These are phyloP conservation scores for Pyrenopolyporus hunteri DNA, from an alignment of 495 filamentous ascomycete species.

Conservation along the genomic window DNA sequence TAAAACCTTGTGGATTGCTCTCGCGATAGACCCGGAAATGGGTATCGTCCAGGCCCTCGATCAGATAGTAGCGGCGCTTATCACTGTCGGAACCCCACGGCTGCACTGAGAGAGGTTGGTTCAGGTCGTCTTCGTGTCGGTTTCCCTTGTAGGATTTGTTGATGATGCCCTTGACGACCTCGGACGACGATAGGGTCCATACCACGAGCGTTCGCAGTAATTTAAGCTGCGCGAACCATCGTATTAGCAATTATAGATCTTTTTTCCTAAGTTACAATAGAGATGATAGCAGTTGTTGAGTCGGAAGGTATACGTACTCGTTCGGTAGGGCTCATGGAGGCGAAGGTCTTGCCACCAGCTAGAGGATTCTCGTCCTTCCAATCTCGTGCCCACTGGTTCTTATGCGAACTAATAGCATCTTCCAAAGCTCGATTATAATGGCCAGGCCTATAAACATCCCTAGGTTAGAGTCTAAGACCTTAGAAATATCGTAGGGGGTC, in stretches of 20 bases:
- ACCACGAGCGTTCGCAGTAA: constrained; percentile 81
- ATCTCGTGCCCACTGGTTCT: constrained; percentile 83
- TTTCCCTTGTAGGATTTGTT: constrained; percentile 88
- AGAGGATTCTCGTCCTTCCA: constrained; percentile 90
- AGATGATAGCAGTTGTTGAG: background rate
- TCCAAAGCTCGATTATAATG: constrained; percentile 93
- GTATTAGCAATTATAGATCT: constrained; percentile 26
- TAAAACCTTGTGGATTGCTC: constrained; percentile 78
- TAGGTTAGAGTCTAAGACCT: background rate
- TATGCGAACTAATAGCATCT: constrained; percentile 86
- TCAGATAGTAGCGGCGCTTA: constrained; percentile 89
- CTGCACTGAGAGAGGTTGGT: constrained; percentile 91
- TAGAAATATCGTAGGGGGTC: background rate
- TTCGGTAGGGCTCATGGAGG: constrained; percentile 76
- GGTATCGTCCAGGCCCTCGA: constrained; percentile 94
- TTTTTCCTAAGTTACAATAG: background rate
- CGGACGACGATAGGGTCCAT: constrained; percentile 91
- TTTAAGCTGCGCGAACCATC: constrained; percentile 63
- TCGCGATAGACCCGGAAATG: constrained; percentile 94
- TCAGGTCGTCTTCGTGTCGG: constrained; percentile 88
- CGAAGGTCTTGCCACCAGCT: constrained; percentile 76
- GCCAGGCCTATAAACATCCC: constrained; percentile 60
- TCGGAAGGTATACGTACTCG: constrained; percentile 72
- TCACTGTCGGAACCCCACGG: constrained; percentile 92
- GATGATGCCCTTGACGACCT: constrained; percentile 77